These are phyloP conservation scores for Drechslerella dactyloides DNA, from an alignment of 2,329 filamentous ascomycete genomes.

Conservation along the genomic window DNA sequence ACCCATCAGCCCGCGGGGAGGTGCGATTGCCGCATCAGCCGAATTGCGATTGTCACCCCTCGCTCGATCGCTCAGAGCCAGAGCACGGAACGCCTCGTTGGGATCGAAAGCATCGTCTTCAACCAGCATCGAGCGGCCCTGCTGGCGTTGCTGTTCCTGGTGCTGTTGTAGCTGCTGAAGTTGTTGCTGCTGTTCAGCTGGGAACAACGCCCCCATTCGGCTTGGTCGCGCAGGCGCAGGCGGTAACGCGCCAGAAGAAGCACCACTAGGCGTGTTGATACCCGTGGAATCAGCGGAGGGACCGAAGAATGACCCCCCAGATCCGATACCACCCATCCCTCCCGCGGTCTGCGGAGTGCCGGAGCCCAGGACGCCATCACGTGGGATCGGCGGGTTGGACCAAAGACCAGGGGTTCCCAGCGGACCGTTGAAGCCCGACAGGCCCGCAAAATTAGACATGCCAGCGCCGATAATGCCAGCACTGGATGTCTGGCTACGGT, in stretches of 20 bases:
- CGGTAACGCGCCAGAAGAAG: slow-evolving; percentile 62
- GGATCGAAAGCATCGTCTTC: slow-evolving; percentile 68
- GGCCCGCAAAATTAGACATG: slow-evolving; percentile 64
- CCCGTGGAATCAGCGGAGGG: slow-evolving; percentile 67
- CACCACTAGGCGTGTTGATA: slow-evolving; percentile 66
- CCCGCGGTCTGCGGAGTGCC: slow-evolving; percentile 67
- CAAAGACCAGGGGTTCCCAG: slow-evolving; percentile 70
- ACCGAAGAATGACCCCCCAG: slow-evolving; percentile 57
- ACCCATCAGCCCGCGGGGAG: slow-evolving; percentile 46
- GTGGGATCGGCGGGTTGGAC: slow-evolving; percentile 66
- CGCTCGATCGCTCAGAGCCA: slow-evolving; percentile 71
- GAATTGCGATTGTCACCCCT: slow-evolving; percentile 60
- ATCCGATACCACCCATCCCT: slow-evolving; percentile 63
- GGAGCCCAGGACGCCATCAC: slow-evolving; percentile 72
- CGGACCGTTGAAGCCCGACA: slow-evolving; percentile 65
- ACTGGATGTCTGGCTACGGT: slow-evolving; percentile 92
- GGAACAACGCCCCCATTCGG: slow-evolving; percentile 87
- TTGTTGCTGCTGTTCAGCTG: slow-evolving; percentile 76
- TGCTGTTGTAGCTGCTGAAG: slow-evolving; percentile 57
- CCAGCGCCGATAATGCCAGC: slow-evolving; percentile 67
- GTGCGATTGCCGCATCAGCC: slow-evolving; percentile 53
- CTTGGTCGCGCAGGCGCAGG: slow-evolving; percentile 75
- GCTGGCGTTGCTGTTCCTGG: slow-evolving; percentile 53
- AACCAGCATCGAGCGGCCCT: slow-evolving; percentile 58
- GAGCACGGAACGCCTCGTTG: slow-evolving; percentile 67